Conservation (phyloP, 2,329 filamentous ascomycete genomes). For the Pyrenophora tritici-repentis region DNA sequence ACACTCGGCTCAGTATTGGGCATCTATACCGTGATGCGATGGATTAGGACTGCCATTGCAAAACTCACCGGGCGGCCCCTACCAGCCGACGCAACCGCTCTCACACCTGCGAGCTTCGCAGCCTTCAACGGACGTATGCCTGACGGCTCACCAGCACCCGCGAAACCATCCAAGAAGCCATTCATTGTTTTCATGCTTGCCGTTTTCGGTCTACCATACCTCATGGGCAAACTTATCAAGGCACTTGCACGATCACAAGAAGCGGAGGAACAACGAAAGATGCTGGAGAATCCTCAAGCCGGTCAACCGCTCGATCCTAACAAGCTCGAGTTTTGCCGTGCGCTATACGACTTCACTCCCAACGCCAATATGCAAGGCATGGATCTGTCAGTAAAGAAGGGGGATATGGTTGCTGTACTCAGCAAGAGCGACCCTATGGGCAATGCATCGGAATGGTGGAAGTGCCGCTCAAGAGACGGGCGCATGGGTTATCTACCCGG, state of each 20-base stretch:
- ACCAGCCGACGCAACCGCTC: slow-evolving; percentile 81
- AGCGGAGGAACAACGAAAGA: slow-evolving; percentile 71
- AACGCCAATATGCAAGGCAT: slow-evolving; percentile 72
- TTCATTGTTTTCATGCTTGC: slow-evolving; percentile 95
- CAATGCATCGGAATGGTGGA: slow-evolving; percentile 95
- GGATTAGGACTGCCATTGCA: slow-evolving; percentile 88
- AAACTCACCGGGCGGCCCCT: slow-evolving; percentile 90
- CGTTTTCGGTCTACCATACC: slow-evolving; percentile 91
- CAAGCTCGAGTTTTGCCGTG: slow-evolving; percentile 95
- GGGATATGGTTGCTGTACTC: slow-evolving; percentile 91
- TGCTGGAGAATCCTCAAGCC: slow-evolving; percentile 56
- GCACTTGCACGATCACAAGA: slow-evolving; percentile 82
- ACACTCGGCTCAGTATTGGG: slow-evolving; percentile 92
- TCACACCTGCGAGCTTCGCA: slow-evolving; percentile 91
- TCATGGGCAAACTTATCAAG: slow-evolving; percentile 95
- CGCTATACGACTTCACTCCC: slow-evolving; percentile 91
- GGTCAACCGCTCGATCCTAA: slow-evolving; percentile 72
- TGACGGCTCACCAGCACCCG: slow-evolving; percentile 66
- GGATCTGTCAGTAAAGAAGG: slow-evolving; percentile 90
- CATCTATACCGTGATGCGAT: slow-evolving; percentile 94
- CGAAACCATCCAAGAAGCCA: slow-evolving; percentile 88
- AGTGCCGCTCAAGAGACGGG: slow-evolving; percentile 86
- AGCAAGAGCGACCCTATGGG: slow-evolving; percentile 91
- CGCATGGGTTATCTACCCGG: slow-evolving; percentile 89
- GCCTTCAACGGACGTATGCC: slow-evolving; percentile 76